These are phyloP conservation scores for Guadua angustifolia DNA, from an alignment of 176 grass and related monocot genomes.

Conservation along the genomic window DNA sequence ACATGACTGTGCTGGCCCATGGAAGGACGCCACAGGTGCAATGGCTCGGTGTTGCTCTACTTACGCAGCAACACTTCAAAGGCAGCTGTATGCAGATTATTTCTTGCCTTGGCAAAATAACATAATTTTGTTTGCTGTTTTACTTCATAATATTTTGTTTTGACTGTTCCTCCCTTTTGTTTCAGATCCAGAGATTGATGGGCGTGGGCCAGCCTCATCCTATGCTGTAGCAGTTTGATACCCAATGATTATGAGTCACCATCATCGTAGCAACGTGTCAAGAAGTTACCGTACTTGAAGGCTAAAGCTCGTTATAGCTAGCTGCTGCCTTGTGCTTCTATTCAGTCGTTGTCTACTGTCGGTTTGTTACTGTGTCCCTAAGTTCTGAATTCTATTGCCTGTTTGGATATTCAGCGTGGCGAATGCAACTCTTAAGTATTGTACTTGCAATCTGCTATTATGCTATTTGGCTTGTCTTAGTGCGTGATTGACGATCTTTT, in stretches of 20 bases:
- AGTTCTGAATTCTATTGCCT: not conserved
- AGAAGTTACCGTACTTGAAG: conserved; percentile 32
- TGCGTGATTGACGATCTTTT: not conserved
- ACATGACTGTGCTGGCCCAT: conserved; percentile 54
- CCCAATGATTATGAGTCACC: not conserved
- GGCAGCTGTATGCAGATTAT: conserved; percentile 38
- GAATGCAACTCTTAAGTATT: not conserved
- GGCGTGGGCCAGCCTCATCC: conserved; percentile 41
- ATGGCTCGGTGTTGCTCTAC: conserved; percentile 31
- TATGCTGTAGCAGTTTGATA: conserved; percentile 31
- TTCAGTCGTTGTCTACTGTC: not conserved
- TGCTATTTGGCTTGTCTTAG: not conserved
- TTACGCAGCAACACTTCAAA: conserved; percentile 28
- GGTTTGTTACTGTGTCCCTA: not conserved
- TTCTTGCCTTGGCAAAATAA: not conserved
- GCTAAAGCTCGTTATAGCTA: conserved; percentile 28
- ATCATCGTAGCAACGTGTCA: conserved; percentile 21
- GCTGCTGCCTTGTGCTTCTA: not conserved
- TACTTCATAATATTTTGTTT: not conserved
- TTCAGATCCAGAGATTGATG: conserved; percentile 46
- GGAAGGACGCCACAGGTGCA: conserved; percentile 48
- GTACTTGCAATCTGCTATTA: not conserved
- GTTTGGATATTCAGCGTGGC: conserved; percentile 12
- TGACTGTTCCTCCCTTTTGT: not conserved
- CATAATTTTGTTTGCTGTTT: not conserved